Conservation (phyloP, 306 rosid genomes). For the Malus fusca region DNA sequence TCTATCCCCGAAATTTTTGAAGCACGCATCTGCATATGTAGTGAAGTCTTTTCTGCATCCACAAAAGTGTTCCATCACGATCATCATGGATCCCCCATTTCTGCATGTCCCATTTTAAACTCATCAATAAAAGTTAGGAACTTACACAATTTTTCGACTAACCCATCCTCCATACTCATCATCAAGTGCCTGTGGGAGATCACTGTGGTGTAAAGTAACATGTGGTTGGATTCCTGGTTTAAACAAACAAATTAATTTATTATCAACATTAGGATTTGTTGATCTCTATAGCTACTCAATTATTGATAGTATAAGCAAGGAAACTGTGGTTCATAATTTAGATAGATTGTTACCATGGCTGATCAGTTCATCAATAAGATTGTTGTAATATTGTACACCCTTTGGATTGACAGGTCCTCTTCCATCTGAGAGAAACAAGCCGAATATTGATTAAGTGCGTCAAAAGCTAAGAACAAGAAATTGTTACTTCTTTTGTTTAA, state of each 20-base stretch:
- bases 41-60: slow-evolving; percentile 67
- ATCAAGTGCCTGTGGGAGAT: slow-evolving; percentile 69
- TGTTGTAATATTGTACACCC: slow-evolving; percentile 66
- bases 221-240: slow-evolving; percentile 68
- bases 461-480: neutral
- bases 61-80: neutral
- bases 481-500: neutral
- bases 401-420: slow-evolving; percentile 66
- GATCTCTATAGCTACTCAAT: neutral
- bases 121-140: neutral
- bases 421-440: slow-evolving; percentile 37
- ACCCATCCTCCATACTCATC: slow-evolving; percentile 87
- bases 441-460: neutral
- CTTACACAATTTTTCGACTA: slow-evolving; percentile 46
- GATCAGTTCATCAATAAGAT: slow-evolving; percentile 59
- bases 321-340: neutral
- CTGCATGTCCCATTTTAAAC: neutral
- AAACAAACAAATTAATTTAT: neutral
- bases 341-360: slow-evolving; percentile 32
- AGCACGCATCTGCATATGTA: slow-evolving; percentile 62
- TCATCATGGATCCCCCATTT: neutral
- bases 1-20: slow-evolving; percentile 68
- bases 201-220: slow-evolving; percentile 47
- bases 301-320: too few relatives aligned
- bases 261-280: too few relatives aligned